Evolutionary conservation across 1,284 basidiomycete species (phyloP).

Genomic region (Cutaneotrichosporon cutaneum): DNA sequence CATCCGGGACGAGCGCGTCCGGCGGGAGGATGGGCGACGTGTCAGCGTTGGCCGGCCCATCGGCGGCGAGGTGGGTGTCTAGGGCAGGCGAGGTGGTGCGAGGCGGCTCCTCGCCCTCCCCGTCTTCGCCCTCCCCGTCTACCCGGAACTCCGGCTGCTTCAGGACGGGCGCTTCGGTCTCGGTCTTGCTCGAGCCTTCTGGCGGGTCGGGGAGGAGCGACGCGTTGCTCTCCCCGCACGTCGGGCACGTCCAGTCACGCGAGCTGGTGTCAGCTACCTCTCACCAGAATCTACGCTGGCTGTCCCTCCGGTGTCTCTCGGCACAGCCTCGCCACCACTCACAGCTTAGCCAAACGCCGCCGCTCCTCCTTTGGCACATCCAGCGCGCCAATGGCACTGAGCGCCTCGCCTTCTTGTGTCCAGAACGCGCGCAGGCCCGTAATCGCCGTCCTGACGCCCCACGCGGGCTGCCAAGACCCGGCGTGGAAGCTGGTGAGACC

Average conservation of each 20-base stretch:
- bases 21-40: slow-evolving; percentile 7
- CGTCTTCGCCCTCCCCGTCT: no score
- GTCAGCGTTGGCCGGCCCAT: slow-evolving; percentile 3
- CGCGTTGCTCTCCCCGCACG: slow-evolving; percentile 67
- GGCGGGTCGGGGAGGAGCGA: slow-evolving; percentile 59
- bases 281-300: background rate
- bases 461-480: slow-evolving; percentile 84
- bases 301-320: no score
- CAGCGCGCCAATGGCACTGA: slow-evolving; percentile 85
- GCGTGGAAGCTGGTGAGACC: slow-evolving; percentile 74
- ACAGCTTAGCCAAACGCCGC: slow-evolving; percentile 75
- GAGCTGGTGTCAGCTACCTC: slow-evolving; percentile 59
- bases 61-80: no score
- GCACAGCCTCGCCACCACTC: no score
- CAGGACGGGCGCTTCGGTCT: no score
- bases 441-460: slow-evolving; percentile 96
- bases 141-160: no score
- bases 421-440: slow-evolving; percentile 89
- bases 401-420: slow-evolving; percentile 79
- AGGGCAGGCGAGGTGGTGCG: background rate
- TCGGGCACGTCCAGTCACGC: slow-evolving; percentile 74
- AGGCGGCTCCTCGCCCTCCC: background rate
- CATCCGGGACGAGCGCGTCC: slow-evolving; percentile 1
- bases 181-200: background rate
- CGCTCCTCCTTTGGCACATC: slow-evolving; percentile 76